phyloP scores from a whole-genome alignment of 1,284 basidiomycete species.

The Apiotrichum siamense region DNA sequence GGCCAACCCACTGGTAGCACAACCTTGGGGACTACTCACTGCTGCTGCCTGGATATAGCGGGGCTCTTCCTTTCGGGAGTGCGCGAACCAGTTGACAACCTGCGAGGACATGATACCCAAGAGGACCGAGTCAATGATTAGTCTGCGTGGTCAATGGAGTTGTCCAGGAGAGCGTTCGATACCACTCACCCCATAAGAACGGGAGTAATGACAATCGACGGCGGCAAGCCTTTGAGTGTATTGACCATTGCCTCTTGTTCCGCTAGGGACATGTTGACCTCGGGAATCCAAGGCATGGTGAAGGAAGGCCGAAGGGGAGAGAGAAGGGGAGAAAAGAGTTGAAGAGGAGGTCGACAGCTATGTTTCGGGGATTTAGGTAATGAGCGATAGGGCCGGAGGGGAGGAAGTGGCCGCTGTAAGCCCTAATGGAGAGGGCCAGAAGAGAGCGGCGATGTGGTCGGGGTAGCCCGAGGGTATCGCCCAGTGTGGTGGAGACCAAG shows the following conservation, averaged over 20 bases:
- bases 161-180: not conserved
- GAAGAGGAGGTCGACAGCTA: not conserved
- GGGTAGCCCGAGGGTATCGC: no score
- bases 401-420: not conserved
- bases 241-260: not conserved
- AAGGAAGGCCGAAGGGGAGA: not conserved
- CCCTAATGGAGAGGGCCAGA: no score
- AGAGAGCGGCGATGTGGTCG: no score
- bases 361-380: not conserved
- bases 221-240: not conserved
- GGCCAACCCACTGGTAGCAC: not conserved
- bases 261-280: not conserved
- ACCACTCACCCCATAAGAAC: slow-evolving; percentile 11
- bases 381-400: not conserved
- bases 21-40: slow-evolving; percentile 12
- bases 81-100: slow-evolving; percentile 9
- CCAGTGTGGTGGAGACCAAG: no score
- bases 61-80: slow-evolving; percentile 9
- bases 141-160: not conserved
- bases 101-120: slow-evolving; percentile 8
- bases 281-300: not conserved
- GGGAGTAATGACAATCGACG: slow-evolving; percentile 8
- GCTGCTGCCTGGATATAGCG: slow-evolving; percentile 1
- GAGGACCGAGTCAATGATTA: slow-evolving; percentile 12
- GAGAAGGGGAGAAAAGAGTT: not conserved